Evolutionary conservation across 176 grass and related monocot species (phyloP), one percentile per base, ranked within the genome.

Genomic region (Metroxylon sagu): DNA sequence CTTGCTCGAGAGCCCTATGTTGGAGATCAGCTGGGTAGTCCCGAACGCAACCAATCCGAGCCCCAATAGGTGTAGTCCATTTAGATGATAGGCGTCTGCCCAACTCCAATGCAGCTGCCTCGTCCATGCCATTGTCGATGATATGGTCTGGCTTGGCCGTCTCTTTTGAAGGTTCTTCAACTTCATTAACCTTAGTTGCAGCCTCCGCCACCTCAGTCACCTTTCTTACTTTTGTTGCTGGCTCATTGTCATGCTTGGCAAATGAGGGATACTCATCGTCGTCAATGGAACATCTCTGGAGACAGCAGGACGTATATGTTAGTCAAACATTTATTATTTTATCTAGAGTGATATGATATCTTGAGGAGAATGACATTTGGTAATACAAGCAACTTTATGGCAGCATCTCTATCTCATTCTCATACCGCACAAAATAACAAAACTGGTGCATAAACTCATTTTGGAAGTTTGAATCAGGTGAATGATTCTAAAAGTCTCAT

Each of bases 1-100:
- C 90, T 63, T 95, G 90, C 64, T 95, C 90, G 6, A 95, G 79
- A 1, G 90, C 90, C 75, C 75, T 89, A 79, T 57, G 75, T 66
- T 89, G 86, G 10, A 95, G 79, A 25, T 84, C 76, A 4, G 60
- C 75, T 17, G 90, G 82, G 85, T 89, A 95, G 55, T 95, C 83
- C 18, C 80, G 70, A 19, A 95, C 76, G 52, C 86, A 95, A 0
- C 90, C 86, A 55, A 89, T 95, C 0, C 86, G 90, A 18, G 85
- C 82, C 3, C 85, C 86, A 4, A 51, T 49, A 1, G 76, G 55
- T 0, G 90, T 86, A 54, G 64, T 48, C 90, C 90, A 98, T 56
- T 86, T 98, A 76, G 80, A 74, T 2, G 94, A 83, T 17, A 78
- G 59, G 48, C 74, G 79, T 14, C 63, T 66, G 1, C 27, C 25